Evolutionary conservation across 2,329 filamentous ascomycete species (phyloP).

Genomic region (Erysiphe pulchra): DNA sequence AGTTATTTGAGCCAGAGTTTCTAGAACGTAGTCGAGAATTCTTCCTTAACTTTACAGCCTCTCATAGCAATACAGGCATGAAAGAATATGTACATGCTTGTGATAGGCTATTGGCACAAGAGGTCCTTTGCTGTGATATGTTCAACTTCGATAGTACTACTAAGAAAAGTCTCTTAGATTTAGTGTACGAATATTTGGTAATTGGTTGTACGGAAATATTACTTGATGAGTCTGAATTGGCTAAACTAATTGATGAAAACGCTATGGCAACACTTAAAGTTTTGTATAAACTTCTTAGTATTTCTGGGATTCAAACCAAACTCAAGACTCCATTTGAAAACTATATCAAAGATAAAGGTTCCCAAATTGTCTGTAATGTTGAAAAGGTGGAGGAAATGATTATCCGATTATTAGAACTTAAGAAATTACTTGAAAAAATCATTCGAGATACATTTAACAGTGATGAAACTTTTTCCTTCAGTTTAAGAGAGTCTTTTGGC

Average conservation of each 20-base stretch:
- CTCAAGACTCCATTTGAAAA: conserved; percentile 49
- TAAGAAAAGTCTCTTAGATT: conserved; percentile 45
- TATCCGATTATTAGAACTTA: conserved; percentile 52
- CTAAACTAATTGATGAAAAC: conserved; percentile 44
- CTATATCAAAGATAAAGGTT: conserved; percentile 56
- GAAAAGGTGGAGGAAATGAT: conserved; percentile 69
- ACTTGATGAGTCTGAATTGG: conserved; percentile 38
- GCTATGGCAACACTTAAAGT: conserved; percentile 45
- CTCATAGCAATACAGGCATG: conserved; percentile 34
- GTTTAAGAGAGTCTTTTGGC: conserved; percentile 63
- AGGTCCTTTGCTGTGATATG: conserved; percentile 51
- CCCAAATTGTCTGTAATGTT: conserved; percentile 55
- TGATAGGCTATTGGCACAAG: conserved; percentile 39
- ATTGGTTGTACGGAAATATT: conserved; percentile 38
- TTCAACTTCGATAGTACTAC: conserved; percentile 69
- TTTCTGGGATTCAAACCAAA: conserved; percentile 42
- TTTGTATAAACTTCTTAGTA: conserved; percentile 51
- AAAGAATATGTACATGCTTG: conserved; percentile 52
- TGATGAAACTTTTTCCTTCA: conserved; percentile 52
- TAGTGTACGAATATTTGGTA: conserved; percentile 50
- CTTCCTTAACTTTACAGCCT: conserved; percentile 42
- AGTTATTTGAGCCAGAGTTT: conserved; percentile 54
- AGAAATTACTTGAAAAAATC: conserved; percentile 51
- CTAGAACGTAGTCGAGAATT: conserved; percentile 41
- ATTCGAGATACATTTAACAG: conserved; percentile 52